Evolutionary conservation across 805 yeast genomes (phyloP).

Genomic region (Deakozyma indianensis): DNA sequence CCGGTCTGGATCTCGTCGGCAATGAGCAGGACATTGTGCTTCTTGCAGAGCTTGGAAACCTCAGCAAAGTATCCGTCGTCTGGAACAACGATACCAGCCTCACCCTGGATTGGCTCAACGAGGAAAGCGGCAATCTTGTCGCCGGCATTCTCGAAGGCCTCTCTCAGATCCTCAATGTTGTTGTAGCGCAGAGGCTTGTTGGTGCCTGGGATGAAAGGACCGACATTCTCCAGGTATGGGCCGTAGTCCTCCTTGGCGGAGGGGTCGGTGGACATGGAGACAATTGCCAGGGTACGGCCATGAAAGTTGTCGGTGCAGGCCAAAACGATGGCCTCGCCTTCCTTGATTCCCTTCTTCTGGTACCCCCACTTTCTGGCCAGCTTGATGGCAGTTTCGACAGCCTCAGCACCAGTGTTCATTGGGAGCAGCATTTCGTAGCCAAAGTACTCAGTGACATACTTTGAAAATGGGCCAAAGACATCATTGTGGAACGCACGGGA

Average conservation of each 20-base stretch:
- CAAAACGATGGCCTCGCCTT: slow-evolving; percentile 71
- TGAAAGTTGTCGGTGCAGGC: slow-evolving; percentile 89
- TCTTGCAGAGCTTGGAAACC: slow-evolving; percentile 61
- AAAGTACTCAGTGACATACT: slow-evolving; percentile 77
- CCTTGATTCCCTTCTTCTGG: slow-evolving; percentile 67
- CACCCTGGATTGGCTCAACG: slow-evolving; percentile 94
- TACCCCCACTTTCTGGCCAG: slow-evolving; percentile 98
- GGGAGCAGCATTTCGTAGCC: slow-evolving; percentile 88
- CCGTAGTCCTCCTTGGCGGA: slow-evolving; percentile 84
- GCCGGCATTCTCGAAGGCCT: slow-evolving; percentile 58
- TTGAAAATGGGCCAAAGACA: slow-evolving; percentile 74
- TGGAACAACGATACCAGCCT: slow-evolving; percentile 95
- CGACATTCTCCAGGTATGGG: slow-evolving; percentile 73
- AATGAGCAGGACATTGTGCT: slow-evolving; percentile 77
- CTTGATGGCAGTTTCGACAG: slow-evolving; percentile 89
- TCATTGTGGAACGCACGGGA: slow-evolving; percentile 90
- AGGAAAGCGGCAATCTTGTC: slow-evolving; percentile 82
- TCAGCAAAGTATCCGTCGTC: slow-evolving; percentile 62
- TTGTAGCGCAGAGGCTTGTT: slow-evolving; percentile 63
- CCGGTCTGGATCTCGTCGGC: slow-evolving; percentile 98
- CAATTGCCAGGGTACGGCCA: slow-evolving; percentile 89
- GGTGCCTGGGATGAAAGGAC: slow-evolving; percentile 73
- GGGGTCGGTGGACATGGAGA: slow-evolving; percentile 92
- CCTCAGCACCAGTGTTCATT: slow-evolving; percentile 98
- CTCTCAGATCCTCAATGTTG: slow-evolving; percentile 70